Evolutionary conservation across 2,329 filamentous ascomycete genomes (phyloP), one percentile per base, ranked within the genome.

Genomic region (Didymella arachidicola): DNA sequence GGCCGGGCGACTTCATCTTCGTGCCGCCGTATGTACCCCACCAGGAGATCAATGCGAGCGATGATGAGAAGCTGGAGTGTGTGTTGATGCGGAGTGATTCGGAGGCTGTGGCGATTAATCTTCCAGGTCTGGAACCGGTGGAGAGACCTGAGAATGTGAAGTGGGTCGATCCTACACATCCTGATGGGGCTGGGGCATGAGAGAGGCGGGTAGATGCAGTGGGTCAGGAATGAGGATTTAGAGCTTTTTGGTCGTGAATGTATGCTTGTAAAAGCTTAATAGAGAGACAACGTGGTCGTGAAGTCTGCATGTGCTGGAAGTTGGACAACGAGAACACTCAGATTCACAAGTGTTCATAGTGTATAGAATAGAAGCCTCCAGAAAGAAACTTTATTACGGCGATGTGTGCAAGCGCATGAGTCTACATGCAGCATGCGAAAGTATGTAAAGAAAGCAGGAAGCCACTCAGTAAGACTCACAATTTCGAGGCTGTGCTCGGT

Each of bases 141-240:
- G 57, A 60, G 47, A 11, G 10, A 6, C 57, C 57, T 2, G 52
- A 55, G 57, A 52, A 7, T 8, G 52, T 60, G 0, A 52, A 32
- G 42, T 60, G 57, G 57, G 44, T 60, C n/a, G 57, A 60, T 52
- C 57, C 57, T 43, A 60, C 57, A 22, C 57, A 60, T 44, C 57
- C 57, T 2, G 59, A 59, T 44, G 55, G 52, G 3, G 59, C 45
- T 14, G 56, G 55, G 22, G 55, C 53, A 32, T 55, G 27, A 57
- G 25, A 8, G n/a, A 16, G 14, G 4, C 14, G 5, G 32, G 12
- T 2, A 34, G 4, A 16, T 7, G 12, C 12, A 16, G 32, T 30
- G 12, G 4, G 12, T 16, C 2, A 16, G 32, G 32, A 7, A 34
- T 1, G 12, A 34, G 32, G 32, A 3, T 12, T 5, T 34, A 4